Evolutionary conservation across 208 protist species (phyloP), one percentile per base, ranked within the genome.

Genomic region (Endotrypanum monterogeii): DNA sequence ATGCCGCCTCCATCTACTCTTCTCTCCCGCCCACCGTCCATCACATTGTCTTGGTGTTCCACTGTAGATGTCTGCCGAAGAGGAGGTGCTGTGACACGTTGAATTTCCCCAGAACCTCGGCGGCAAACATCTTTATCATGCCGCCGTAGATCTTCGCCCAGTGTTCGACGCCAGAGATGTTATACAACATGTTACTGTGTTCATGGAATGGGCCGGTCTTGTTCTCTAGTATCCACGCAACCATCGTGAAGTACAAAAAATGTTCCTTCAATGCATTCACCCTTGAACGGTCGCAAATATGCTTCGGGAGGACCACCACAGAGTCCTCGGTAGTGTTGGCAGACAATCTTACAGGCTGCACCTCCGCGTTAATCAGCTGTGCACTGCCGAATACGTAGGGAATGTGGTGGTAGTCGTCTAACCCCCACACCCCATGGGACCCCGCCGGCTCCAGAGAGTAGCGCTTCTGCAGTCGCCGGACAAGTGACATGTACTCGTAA

Each of bases 381-480:
- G 98, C 76, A 23, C 95, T 85, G 9, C 99, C 99, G 44, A 96
- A 99, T 1, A 99, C 77, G 80, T 99, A 99, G 4, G 97, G 96
- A n/a, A 99, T 76, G 83, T 99, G 98, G 69, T 99, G 98, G 75
- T 99, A 99, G 80, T 99, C 99, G 80, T 99, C 99, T 2, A 99
- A 85, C 16, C 98, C 97, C 98, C 98, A 99, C 32, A 99, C 98
- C 28, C 99, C 99, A 68, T 99, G 99, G 37, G 93, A 98, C 23
- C 99, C 99, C 1, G 99, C 99, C 12, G 98, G 98, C 87, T 99
- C 98, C 18, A 99, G 74, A 23, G 77, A 83, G 83, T 98, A 98
- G 75, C 88, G 87, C 60, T 78, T 76, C 83, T 98, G 89, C 74
- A 98, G 73, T 9, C 79, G 78, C 9, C 98, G 89, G 79, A 99